These are phyloP conservation scores for Lactarius tabidus DNA, from an alignment of 768 basidiomycete species.

Conservation along the genomic window DNA sequence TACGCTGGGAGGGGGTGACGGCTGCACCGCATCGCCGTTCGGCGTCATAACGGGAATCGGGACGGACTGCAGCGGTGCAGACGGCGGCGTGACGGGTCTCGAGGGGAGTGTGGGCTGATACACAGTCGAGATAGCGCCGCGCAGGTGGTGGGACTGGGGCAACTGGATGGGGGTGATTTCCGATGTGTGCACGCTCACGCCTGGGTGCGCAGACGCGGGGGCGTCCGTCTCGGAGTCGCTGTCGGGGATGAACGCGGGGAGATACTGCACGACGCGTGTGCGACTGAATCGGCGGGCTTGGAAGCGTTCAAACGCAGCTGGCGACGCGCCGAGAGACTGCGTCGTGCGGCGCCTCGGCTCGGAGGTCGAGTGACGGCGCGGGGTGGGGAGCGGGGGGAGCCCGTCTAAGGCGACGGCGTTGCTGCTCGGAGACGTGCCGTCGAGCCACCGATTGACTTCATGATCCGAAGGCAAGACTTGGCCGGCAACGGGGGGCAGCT, in stretches of 20 bases:
- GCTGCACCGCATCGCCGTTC: slow-evolving; percentile 9
- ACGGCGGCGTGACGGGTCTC: slow-evolving; percentile 12
- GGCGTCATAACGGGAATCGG: slow-evolving; percentile 4
- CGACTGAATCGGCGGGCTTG: slow-evolving; percentile 14
- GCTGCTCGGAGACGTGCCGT: not conserved
- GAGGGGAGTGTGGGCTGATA: slow-evolving; percentile 2
- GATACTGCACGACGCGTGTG: slow-evolving; percentile 7
- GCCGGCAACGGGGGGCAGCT: slow-evolving; percentile 15
- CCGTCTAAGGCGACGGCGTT: not conserved
- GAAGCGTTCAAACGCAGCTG: slow-evolving; percentile 16
- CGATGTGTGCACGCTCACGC: slow-evolving; percentile 22
- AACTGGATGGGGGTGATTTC: slow-evolving; percentile 25
- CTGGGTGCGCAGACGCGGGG: slow-evolving; percentile 6
- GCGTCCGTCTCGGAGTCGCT: slow-evolving; percentile 9
- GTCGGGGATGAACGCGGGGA: not conserved
- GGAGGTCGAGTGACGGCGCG: slow-evolving; percentile 20
- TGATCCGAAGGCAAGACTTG: slow-evolving; percentile 3
- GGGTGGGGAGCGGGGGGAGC: slow-evolving; percentile 1
- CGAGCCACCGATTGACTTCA: slow-evolving; percentile 18
- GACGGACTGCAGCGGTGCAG: not conserved
- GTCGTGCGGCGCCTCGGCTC: slow-evolving; percentile 11
- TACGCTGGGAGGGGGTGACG: slow-evolving; percentile 25
- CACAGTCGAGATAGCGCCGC: slow-evolving; percentile 4
- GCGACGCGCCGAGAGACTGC: not conserved
- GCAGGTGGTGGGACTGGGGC: slow-evolving; percentile 19